These are phyloP conservation scores for Debaryomyces singareniensis DNA, from an alignment of 1,139 yeast genomes.

Conservation along the genomic window DNA sequence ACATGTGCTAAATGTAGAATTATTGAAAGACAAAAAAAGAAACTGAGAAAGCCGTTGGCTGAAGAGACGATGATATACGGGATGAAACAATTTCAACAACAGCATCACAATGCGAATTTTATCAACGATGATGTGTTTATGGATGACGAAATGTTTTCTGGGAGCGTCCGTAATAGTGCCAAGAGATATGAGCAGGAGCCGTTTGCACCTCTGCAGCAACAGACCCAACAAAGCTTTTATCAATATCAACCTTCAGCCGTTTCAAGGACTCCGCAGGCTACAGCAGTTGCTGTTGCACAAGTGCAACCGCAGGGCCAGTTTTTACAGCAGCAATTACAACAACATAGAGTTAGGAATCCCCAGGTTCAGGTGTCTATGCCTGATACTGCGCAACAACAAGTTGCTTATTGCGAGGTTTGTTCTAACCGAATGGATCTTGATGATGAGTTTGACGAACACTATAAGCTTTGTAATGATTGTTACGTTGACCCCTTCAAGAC, in stretches of 20 bases:
- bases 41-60: slow-evolving; percentile 41
- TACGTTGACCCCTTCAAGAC: slow-evolving; percentile 27
- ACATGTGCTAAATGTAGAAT: slow-evolving; percentile 58
- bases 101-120: slow-evolving; percentile 31
- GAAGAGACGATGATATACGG: slow-evolving; percentile 47
- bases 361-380: slow-evolving; percentile 9
- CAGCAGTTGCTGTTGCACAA: slow-evolving; percentile 2
- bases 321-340: slow-evolving; percentile 4
- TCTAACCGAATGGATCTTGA: slow-evolving; percentile 14
- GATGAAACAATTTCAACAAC: slow-evolving; percentile 42
- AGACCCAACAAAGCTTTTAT: slow-evolving; percentile 8
- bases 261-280: slow-evolving; percentile 2
- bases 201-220: slow-evolving; percentile 7
- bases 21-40: slow-evolving; percentile 45
- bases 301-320: slow-evolving; percentile 4
- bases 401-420: slow-evolving; percentile 23
- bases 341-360: slow-evolving; percentile 6
- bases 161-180: slow-evolving; percentile 5
- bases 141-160: slow-evolving; percentile 21
- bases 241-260: slow-evolving; percentile 8
- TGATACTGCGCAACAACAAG: slow-evolving; percentile 6
- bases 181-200: slow-evolving; percentile 7
- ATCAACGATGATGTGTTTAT: slow-evolving; percentile 33
- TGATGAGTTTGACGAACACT: slow-evolving; percentile 18
- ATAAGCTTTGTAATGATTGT: slow-evolving; percentile 23